phyloP scores from a whole-genome alignment of 139 green algal species.

The Chlamydomonas applanata region DNA sequence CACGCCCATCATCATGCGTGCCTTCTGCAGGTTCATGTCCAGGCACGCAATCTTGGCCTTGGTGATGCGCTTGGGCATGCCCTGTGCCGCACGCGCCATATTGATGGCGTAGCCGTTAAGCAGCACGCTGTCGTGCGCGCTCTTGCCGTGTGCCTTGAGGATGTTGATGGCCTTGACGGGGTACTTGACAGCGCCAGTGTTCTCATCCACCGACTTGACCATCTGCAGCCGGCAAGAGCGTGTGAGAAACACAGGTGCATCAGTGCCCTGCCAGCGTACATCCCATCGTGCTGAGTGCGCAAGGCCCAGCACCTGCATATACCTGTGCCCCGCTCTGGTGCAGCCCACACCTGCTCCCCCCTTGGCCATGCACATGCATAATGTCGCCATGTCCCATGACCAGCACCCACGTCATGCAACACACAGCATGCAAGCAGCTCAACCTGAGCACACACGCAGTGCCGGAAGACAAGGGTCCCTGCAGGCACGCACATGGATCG shows the following conservation, averaged over 20 bases:
- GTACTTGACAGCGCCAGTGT: constrained; percentile 68
- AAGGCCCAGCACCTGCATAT: not conserved
- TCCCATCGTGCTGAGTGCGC: too few relatives aligned
- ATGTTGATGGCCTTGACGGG: constrained; percentile 96
- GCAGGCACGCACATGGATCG: constrained; percentile 43
- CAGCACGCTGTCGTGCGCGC: constrained; percentile 76
- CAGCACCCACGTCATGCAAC: too few relatives aligned
- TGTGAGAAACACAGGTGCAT: not conserved
- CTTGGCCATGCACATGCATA: not conserved
- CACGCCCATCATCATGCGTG: constrained; percentile 86
- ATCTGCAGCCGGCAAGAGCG: constrained; percentile 28
- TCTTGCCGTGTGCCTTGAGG: constrained; percentile 96
- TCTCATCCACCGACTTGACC: constrained; percentile 54
- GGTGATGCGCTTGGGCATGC: constrained; percentile 40
- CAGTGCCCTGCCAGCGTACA: not conserved
- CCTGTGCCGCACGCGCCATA: constrained; percentile 81
- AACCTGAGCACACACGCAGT: too few relatives aligned
- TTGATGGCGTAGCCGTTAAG: constrained; percentile 97
- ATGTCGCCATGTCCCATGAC: too few relatives aligned
- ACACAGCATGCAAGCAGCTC: too few relatives aligned
- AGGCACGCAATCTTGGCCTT: constrained; percentile 83
- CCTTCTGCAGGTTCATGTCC: constrained; percentile 95
- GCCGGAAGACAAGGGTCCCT: too few relatives aligned
- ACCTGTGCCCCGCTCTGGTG: not conserved
- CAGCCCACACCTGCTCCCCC: not conserved